These are phyloP conservation scores for Zanthoxylum bungeanum DNA, from an alignment of 345 rosid genomes.

Conservation along the genomic window DNA sequence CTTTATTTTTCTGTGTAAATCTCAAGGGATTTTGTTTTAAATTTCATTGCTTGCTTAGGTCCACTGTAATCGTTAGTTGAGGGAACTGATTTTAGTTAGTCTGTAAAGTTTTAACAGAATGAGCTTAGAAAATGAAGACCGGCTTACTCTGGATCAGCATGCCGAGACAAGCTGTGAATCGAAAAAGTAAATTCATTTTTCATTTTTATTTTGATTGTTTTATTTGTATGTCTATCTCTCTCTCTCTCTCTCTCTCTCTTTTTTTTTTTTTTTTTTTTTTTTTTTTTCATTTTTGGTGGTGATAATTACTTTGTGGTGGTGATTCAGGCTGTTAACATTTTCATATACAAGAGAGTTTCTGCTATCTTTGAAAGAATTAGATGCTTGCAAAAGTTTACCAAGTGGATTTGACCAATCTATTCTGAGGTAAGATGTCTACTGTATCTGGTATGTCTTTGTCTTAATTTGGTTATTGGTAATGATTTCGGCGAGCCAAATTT, in stretches of 20 bases:
- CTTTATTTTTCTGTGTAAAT: background rate
- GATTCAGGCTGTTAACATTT: slow-evolving; percentile 55
- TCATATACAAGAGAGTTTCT: slow-evolving; percentile 68
- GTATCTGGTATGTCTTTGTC: slow-evolving; percentile 1
- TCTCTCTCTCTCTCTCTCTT: too few relatives aligned
- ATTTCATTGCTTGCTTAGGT: background rate
- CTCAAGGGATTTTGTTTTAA: slow-evolving; percentile 2
- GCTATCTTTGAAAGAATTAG: slow-evolving; percentile 64
- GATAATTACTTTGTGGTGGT: slow-evolving; percentile 17
- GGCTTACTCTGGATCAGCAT: slow-evolving; percentile 34
- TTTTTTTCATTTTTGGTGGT: background rate
- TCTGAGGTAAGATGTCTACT: slow-evolving; percentile 42
- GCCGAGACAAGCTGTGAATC: slow-evolving; percentile 32
- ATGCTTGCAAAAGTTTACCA: slow-evolving; percentile 72
- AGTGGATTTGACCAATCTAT: slow-evolving; percentile 53
- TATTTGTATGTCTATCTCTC: background rate
- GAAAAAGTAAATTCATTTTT: slow-evolving; percentile 35
- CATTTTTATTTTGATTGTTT: background rate
- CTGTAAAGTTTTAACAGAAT: slow-evolving; percentile 35
- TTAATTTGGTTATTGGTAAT: background rate
- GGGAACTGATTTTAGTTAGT: background rate
- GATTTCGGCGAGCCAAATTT: slow-evolving; percentile 15
- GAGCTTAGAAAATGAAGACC: slow-evolving; percentile 60
- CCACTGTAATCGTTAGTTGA: slow-evolving; percentile 1
- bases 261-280: too few relatives aligned